phyloP scores from a whole-genome alignment of 139 green algal species.

The Volvox reticuliferus region DNA sequence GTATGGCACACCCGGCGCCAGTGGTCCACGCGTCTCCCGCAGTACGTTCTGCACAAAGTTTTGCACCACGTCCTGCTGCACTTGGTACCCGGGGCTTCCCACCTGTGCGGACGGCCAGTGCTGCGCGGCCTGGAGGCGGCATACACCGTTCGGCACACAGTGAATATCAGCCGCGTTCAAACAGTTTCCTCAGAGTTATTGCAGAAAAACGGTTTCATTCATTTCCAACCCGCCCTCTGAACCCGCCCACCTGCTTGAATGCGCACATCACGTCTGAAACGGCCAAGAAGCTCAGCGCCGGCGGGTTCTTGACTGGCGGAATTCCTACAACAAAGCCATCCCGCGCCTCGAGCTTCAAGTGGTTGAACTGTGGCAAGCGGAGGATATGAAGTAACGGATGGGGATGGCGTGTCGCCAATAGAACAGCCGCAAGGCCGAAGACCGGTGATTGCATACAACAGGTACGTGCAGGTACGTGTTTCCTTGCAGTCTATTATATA shows the following conservation, averaged over 20 bases:
- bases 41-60: slow-evolving; percentile 47
- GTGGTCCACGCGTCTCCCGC: slow-evolving; percentile 31
- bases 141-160: background rate
- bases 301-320: slow-evolving; percentile 39
- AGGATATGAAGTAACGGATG: background rate
- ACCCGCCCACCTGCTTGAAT: slow-evolving; percentile 45
- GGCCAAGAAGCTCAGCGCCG: slow-evolving; percentile 41
- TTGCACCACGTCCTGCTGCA: slow-evolving; percentile 41
- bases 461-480: no score
- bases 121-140: slow-evolving; percentile 10
- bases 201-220: no score
- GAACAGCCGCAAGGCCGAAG: no score
- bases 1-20: slow-evolving; percentile 26
- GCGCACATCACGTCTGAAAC: slow-evolving; percentile 40
- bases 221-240: no score
- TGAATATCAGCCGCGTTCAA: no score
- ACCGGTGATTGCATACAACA: no score
- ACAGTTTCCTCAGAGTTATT: no score
- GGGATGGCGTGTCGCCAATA: no score
- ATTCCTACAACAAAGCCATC: slow-evolving; percentile 45
- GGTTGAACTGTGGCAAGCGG: slow-evolving; percentile 33
- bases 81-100: background rate
- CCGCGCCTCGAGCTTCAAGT: slow-evolving; percentile 39
- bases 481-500: no score
- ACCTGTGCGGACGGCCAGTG: background rate